phyloP scores from a whole-genome alignment of 768 basidiomycete genomes.

The Mrakia gelida region DNA sequence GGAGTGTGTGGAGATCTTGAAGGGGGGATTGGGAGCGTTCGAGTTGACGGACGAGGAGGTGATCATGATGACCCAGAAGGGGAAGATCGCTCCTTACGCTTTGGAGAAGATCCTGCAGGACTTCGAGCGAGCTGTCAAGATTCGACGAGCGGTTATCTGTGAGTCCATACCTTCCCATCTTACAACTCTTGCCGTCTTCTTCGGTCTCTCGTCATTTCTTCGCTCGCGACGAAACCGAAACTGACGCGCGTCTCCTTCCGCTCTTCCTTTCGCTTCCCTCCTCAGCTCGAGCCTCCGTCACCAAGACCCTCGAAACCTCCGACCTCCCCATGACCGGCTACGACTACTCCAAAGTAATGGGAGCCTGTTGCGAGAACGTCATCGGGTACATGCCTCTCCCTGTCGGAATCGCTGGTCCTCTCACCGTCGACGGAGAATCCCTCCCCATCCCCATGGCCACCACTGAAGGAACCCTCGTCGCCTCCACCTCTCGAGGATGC shows the following conservation, averaged over 20 bases:
- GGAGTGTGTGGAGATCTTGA: slow-evolving; percentile 72
- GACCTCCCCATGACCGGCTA: slow-evolving; percentile 78
- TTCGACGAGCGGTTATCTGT: slow-evolving; percentile 88
- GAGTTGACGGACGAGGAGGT: slow-evolving; percentile 85
- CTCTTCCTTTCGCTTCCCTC: not conserved
- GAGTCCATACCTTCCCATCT: slow-evolving; percentile 45
- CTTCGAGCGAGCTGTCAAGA: slow-evolving; percentile 74
- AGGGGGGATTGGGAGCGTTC: slow-evolving; percentile 47
- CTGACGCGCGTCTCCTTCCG: not conserved
- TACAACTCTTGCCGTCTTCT: not conserved
- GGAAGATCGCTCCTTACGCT: slow-evolving; percentile 92
- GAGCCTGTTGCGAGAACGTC: slow-evolving; percentile 98
- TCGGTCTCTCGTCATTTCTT: too few species aligned
- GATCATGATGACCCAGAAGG: slow-evolving; percentile 76
- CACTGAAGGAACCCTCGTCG: slow-evolving; percentile 97
- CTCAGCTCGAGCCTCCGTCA: slow-evolving; percentile 74
- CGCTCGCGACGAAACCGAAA: too few species aligned
- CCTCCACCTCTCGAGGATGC: slow-evolving; percentile 93
- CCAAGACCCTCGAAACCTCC: slow-evolving; percentile 75
- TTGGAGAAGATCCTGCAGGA: slow-evolving; percentile 92
- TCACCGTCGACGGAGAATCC: slow-evolving; percentile 77
- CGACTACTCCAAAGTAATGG: slow-evolving; percentile 88
- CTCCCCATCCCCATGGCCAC: slow-evolving; percentile 98
- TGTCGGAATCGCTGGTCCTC: slow-evolving; percentile 91
- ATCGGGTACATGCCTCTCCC: slow-evolving; percentile 95